A percentile compares a stretch with the other conserved stretches of the same genome.
Evolutionary conservation across 345 rosid species (phyloP).

Genomic region (Populus euphratica): DNA sequence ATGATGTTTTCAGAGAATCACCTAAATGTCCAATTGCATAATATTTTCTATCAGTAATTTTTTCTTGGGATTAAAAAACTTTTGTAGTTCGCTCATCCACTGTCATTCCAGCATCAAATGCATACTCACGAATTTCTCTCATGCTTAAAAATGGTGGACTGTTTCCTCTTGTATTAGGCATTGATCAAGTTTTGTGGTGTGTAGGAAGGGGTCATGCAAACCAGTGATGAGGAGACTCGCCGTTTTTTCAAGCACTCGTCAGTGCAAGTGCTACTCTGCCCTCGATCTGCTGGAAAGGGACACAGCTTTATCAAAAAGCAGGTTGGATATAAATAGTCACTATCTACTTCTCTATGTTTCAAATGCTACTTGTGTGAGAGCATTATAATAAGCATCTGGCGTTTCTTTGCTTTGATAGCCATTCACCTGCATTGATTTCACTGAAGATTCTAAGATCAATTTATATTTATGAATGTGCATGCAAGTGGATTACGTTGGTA

Average conservation of each 20-base stretch:
- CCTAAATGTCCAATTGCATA: neutral
- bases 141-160: neutral
- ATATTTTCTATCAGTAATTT: neutral
- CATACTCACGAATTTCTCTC: neutral
- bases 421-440: no score
- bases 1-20: neutral
- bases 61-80: neutral
- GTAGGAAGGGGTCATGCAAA: constrained; percentile 82
- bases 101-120: neutral
- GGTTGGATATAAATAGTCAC: constrained; percentile 40
- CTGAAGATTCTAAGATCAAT: no score
- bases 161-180: neutral
- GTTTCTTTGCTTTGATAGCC: no score
- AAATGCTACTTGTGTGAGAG: neutral
- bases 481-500: no score
- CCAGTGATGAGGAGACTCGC: constrained; percentile 86
- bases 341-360: constrained; percentile 1
- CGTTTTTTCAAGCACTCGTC: constrained; percentile 85
- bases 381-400: neutral
- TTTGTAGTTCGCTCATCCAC: neutral
- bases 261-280: constrained; percentile 83
- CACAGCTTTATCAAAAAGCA: constrained; percentile 73
- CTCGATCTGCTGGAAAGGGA: constrained; percentile 81
- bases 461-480: no score
- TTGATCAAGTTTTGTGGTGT: constrained; percentile 20